These are phyloP conservation scores for Closterium sp. DNA, from an alignment of 139 green algal genomes.

Conservation along the genomic window DNA sequence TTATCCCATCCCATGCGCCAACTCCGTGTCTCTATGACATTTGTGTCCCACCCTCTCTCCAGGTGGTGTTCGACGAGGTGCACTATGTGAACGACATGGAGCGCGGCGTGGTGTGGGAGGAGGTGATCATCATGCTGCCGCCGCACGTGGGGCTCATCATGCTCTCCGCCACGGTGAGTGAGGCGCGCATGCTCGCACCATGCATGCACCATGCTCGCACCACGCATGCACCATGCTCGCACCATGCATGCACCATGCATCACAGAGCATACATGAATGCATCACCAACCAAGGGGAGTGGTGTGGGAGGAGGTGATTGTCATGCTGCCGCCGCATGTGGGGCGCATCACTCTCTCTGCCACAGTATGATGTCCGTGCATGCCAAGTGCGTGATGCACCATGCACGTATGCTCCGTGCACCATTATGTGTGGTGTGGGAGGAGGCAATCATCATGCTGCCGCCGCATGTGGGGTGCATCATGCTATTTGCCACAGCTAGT, in stretches of 20 bases:
- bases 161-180: constrained; percentile 85
- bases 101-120: constrained; percentile 68
- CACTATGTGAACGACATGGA: constrained; percentile 96
- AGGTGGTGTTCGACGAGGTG: constrained; percentile 93
- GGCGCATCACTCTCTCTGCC: constrained; percentile 87
- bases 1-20: too few relatives aligned
- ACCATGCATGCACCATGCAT: not conserved
- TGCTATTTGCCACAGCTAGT: not conserved
- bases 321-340: constrained; percentile 92
- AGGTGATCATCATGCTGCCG: constrained; percentile 99
- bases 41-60: not conserved
- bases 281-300: too few relatives aligned
- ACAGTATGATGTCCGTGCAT: constrained; percentile 65
- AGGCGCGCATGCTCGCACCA: not conserved
- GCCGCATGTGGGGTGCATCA: constrained; percentile 80
- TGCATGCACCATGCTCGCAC: not conserved
- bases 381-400: not conserved
- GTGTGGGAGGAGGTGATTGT: constrained; percentile 94
- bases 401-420: not conserved
- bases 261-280: too few relatives aligned
- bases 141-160: constrained; percentile 87
- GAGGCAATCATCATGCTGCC: constrained; percentile 99
- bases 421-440: constrained; percentile 65
- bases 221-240: not conserved
- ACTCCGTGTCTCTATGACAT: too few relatives aligned